Base-by-base conservation (phyloP, 2,329 filamentous ascomycete species). In the Sporothrix mexicana region DNA sequence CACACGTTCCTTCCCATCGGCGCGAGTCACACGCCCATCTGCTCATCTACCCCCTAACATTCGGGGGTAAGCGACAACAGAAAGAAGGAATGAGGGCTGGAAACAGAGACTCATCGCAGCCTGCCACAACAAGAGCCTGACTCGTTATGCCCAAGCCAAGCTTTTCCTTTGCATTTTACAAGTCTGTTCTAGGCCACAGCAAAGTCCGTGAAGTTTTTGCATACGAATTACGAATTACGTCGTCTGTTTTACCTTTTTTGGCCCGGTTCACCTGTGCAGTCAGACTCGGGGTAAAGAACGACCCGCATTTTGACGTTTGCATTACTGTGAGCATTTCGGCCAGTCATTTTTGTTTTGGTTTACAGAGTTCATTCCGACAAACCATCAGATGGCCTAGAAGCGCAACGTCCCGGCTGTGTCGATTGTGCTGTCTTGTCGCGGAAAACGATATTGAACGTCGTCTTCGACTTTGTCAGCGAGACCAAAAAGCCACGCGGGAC, bases 21-120 rank as follows among this genome's bases (percentile, higher is more conserved):
- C 23, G 36, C 59, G 36, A 62, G 59, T 62, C 59, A 45, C 59
- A 62, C 59, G 36, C 36, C n/a, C n/a, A n/a, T n/a, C n/a, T n/a
- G n/a, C n/a, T n/a, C n/a, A n/a, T n/a, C n/a, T n/a, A n/a, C n/a
- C n/a, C 13, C 55, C 55, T 13, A 36, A 36, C 30, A 36, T 36
- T 36, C 2, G 30, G 30, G 30, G 30, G 30, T 59, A 23, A 13
- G 23, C 23, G 25, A 25, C 55, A 59, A 59, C 55, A 59, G 51
- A 25, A 23, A 9, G 20, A 59, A 20, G 17, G 57, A 41, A 59
- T 6, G 55, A 15, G 36, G 36, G 59, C 5, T 1, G 17, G 13
- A 8, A 43, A n/a, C 8, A 41, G 59, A 25, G 3, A 23, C 3
- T 17, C 8, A 25, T 0, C 51, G 23, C 20, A 47, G 15, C 2